phyloP scores from a whole-genome alignment of 495 filamentous ascomycete species.

The Penicillium verhagenii region DNA sequence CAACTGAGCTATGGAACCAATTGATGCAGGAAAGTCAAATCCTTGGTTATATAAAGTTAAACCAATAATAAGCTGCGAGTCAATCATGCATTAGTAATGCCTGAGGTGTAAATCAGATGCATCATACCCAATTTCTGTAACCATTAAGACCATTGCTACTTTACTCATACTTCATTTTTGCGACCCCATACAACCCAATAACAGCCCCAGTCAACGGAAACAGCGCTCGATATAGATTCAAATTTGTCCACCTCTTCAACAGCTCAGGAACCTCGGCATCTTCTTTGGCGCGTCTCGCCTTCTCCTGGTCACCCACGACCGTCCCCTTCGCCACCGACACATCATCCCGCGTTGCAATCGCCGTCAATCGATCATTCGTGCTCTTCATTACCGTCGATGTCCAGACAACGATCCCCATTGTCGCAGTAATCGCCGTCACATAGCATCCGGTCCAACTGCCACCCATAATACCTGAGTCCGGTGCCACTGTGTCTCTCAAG shows the following conservation, averaged over 20 bases:
- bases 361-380: constrained; percentile 24
- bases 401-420: constrained; percentile 32
- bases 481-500: constrained; percentile 11
- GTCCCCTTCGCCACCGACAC: constrained; percentile 10
- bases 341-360: constrained; percentile 25
- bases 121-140: background rate
- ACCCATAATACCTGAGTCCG: constrained; percentile 1
- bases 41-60: no score
- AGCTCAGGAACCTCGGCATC: constrained; percentile 21
- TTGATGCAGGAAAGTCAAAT: no score
- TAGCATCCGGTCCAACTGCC: constrained; percentile 20
- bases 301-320: constrained; percentile 19
- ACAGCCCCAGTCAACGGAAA: constrained; percentile 23
- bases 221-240: constrained; percentile 20
- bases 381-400: constrained; percentile 28
- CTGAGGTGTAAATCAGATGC: no score
- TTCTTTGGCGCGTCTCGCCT: constrained; percentile 18
- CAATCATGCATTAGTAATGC: no score
- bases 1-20: no score
- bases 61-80: no score
- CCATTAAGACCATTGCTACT: no score
- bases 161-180: constrained; percentile 8
- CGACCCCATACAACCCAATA: constrained; percentile 21
- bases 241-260: constrained; percentile 18
- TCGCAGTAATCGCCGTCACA: constrained; percentile 21